Base-by-base conservation (phyloP, 306 rosid species). In the Herpetospermum pedunculosum region DNA sequence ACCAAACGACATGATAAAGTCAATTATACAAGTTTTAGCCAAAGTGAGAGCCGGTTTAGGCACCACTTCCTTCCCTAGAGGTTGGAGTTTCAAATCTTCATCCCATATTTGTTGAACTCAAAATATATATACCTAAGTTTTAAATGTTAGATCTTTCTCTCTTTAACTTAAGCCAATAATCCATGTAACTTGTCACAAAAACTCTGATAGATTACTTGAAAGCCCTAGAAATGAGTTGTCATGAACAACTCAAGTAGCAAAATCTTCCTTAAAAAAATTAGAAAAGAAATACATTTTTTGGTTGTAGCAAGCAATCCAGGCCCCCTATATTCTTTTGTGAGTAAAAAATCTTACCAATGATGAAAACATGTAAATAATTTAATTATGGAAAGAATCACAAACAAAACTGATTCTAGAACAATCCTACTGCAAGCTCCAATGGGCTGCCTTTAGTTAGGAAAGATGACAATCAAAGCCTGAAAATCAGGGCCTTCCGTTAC, bases 401-500 rank as follows among this genome's bases (percentile, higher is more conserved):
- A 11, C 19, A 71, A 19, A 72, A 32, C 63, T 49, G 73, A 68
- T 46, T 70, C 43, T 47, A 16, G 43, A 26, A 25, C 54, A 43
- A 69, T 30, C 38, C 14, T 25, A 69, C 25, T 25, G 3, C 55
- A 69, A 25, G 10, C 58, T 41, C 52, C 53, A 67, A 67, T 41
- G n/a, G 25, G 49, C 18, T 65, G 50, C 52, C 52, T 26, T 43
- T 8, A 69, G 15, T 69, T 11, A 69, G 49, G 55, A 69, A 69
- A 26, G 13, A 7, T 15, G 54, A 43, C 12, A 44, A 69, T 28
- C 52, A 69, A 46, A 46, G 26, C 25, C 57, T 16, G 52, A 44
- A 70, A 46, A 28, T 70, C 57, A 70, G 74, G 74, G 41, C 15
- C 35, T 46, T 28, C 57, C 43, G 57, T 46, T 70, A 70, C 74